Evolutionary conservation across 768 basidiomycete species (phyloP), one percentile per base, ranked within the genome.

Genomic region (Crucibulum laeve): DNA sequence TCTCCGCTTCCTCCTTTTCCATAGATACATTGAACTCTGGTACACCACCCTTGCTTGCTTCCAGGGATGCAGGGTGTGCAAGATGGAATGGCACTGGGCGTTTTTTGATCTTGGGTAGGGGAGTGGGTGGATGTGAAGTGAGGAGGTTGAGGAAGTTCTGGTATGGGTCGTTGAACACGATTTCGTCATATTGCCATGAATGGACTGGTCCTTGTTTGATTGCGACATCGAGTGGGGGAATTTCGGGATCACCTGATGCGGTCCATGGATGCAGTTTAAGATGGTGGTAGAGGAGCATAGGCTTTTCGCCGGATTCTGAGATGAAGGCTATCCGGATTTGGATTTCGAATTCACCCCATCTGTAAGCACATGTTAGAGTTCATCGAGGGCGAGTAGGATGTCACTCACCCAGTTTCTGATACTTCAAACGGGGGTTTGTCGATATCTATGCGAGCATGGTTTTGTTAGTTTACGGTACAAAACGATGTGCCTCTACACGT

Each of bases 311-410:
- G 3, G 92, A 82, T 64, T 99, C 96, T 41, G 77, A 63, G 24
- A 92, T 73, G 66, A 98, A 97, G 38, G 84, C 86, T 42, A 99
- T 84, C 40, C 88, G 80, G 50, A 99, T 94, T 56, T 86, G 81
- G 50, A 98, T 87, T 57, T 96, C 92, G 66, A 99, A 99, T 69
- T 99, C 96, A 52, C 96, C 96, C 96, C 96, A 99, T 38, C 88
- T 91, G 45, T 15, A n/a, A 34, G n/a, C 25, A 34, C 4, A 15
- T 41, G 22, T 25, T 24, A 21, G 11, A 45, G 25, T 40, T 5
- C 43, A 34, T 38, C 40, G 8, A 42, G 11, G 40, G 21, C n/a
- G 1, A 35, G 34, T 42, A 7, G 14, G 13, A 17, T 11, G 13
- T 33, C 7, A 59, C 75, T 15, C 52, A 84, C 89, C 96, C 96